These are phyloP conservation scores for Pisolithus tinctorius DNA, from an alignment of 768 basidiomycete species.

Conservation along the genomic window DNA sequence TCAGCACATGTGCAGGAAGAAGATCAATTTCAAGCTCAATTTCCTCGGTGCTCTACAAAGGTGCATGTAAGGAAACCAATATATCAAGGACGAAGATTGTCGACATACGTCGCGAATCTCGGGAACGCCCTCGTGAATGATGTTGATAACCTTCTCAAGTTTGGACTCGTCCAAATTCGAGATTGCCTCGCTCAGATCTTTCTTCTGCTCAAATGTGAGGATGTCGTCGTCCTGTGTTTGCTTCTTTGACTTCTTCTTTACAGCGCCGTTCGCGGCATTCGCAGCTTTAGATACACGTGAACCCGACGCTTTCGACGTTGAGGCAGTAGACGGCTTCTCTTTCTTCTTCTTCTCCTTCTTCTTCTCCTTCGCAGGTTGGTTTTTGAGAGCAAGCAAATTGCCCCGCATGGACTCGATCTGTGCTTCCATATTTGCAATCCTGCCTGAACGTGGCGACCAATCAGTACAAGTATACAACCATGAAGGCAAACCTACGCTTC, in stretches of 20 bases:
- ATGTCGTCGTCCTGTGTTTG: slow-evolving; percentile 69
- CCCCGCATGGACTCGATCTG: slow-evolving; percentile 75
- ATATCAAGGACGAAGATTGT: slow-evolving; percentile 4
- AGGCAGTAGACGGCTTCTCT: slow-evolving; percentile 46
- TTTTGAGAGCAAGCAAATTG: slow-evolving; percentile 60
- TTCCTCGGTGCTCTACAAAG: slow-evolving; percentile 84
- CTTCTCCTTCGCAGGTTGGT: slow-evolving; percentile 52
- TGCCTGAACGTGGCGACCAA: slow-evolving; percentile 37
- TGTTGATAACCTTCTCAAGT: slow-evolving; percentile 86
- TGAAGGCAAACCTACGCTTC: slow-evolving; percentile 41
- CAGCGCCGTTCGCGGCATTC: slow-evolving; percentile 31
- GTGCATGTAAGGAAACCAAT: slow-evolving; percentile 8
- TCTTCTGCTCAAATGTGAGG: slow-evolving; percentile 94
- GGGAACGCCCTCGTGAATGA: slow-evolving; percentile 91
- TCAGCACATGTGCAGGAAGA: slow-evolving; percentile 78
- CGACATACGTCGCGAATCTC: slow-evolving; percentile 84
- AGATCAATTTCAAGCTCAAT: slow-evolving; percentile 98
- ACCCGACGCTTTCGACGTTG: slow-evolving; percentile 52
- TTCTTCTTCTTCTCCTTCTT: slow-evolving; percentile 71
- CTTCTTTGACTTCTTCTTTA: slow-evolving; percentile 63
- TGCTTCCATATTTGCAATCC: slow-evolving; percentile 71
- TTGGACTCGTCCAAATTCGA: slow-evolving; percentile 74
- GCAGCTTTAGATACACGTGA: slow-evolving; percentile 42
- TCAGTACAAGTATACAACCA: slow-evolving; percentile 4
- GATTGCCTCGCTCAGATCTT: slow-evolving; percentile 95